Base-by-base conservation (phyloP, 306 rosid genomes). In the Prunus kanzakura region DNA sequence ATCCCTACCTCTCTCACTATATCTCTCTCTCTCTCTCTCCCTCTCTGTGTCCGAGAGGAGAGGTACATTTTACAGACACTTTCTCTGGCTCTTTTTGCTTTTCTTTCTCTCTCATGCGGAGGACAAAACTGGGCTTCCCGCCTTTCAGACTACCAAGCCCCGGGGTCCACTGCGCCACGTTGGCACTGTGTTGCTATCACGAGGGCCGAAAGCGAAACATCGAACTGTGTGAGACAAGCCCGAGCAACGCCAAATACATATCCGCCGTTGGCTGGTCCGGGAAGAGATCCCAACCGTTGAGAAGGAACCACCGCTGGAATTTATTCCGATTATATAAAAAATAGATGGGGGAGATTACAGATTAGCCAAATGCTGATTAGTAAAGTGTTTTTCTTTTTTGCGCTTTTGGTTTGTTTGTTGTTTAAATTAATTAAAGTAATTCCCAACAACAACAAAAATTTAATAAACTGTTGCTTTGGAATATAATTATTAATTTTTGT, bases 61-160 rank as follows among this genome's bases (percentile, higher is more conserved):
- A 51, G 15, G 12, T 12, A 13, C 41, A 35, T 35, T 35, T 35
- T 35, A 35, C 3, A 49, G 41, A 16, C 19, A 35, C 20, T 57
- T 20, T 57, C 51, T 58, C 23, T 22, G 11, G 27, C 56, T 11
- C 50, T 52, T 62, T 62, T 20, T 23, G 16, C 3, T 65, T 22
- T 23, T 18, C 1, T 54, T 4, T 30, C 66, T 57, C 67, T 57
- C 67, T 41, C 25, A 19, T 11, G 4, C 64, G 45, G 74, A 65
- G 67, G 91, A 87, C 89, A 86, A 83, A 88, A 78, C 85, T 79
- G 88, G 91, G 78, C 70, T 89, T 94, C 98, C 97, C 96, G 96
- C 98, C 95, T 86, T 88, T 82, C 79, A 76, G 87, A 78, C 75
- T 60, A n/a, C 32, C 1, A 16, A 76, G 67, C 80, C 78, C 81